Evolutionary conservation across 768 basidiomycete genomes (phyloP).

Genomic region (Rhodotorula diobovata): DNA sequence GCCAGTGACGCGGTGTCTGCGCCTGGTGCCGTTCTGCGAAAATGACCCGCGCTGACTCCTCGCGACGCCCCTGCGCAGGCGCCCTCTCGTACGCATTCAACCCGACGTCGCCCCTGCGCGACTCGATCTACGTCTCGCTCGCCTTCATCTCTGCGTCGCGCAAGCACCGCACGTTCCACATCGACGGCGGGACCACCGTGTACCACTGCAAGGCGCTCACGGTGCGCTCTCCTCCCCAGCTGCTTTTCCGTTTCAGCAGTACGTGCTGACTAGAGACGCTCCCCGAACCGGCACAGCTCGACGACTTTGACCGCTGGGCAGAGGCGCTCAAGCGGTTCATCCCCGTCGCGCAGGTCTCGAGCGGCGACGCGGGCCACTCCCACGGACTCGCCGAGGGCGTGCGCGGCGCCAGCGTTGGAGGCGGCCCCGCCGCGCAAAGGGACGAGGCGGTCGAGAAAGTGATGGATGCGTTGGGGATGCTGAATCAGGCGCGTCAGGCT

Average conservation of each 20-base stretch:
- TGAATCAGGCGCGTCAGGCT: not conserved
- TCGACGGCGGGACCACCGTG: slow-evolving; percentile 35
- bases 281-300: not conserved
- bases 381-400: not conserved
- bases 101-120: slow-evolving; percentile 30
- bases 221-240: not conserved
- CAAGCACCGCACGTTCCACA: slow-evolving; percentile 24
- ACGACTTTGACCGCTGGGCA: slow-evolving; percentile 38
- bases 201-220: slow-evolving; percentile 36
- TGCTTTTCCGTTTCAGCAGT: not conserved
- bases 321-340: slow-evolving; percentile 24
- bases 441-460: slow-evolving; percentile 2
- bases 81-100: slow-evolving; percentile 37
- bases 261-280: not conserved
- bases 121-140: slow-evolving; percentile 28
- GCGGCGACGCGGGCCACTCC: not conserved
- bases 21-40: no score
- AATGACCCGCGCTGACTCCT: not conserved
- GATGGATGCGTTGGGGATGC: slow-evolving; percentile 2
- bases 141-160: slow-evolving; percentile 31
- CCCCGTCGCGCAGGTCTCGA: slow-evolving; percentile 2
- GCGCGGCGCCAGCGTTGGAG: no score
- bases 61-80: not conserved
- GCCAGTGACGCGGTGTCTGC: not conserved
- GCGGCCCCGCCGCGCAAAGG: no score